Base-by-base conservation (phyloP, 148 eudicot genomes). In the Diospyros lotus region DNA sequence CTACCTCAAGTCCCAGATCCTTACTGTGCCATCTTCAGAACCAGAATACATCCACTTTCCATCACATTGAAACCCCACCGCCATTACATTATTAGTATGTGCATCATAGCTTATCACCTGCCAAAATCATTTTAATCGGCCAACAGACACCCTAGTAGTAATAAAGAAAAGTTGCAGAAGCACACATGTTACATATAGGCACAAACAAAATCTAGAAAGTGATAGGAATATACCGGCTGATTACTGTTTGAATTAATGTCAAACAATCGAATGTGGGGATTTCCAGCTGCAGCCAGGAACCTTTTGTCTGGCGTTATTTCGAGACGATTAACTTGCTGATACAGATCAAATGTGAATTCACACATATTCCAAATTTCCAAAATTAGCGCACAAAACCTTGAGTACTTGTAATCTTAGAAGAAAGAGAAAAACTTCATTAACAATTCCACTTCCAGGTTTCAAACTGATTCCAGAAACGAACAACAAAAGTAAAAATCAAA, bases 31-130 rank as follows among this genome's bases (percentile, higher is more conserved):
- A 80, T 95, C 98, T 81, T 95, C 99, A 46, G 99, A 95, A 80
- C 99, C 99, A 18, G 99, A 93, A 79, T 95, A 95, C 99, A 95
- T 95, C 99, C 98, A 93, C 69, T 85, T 87, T 71, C 98, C 97
- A 84, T 93, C 94, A 82, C 94, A 87, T n/a, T 86, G 91, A 78
- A 95, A 95, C 79, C 99, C 99, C 78, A 95, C 94, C 68, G 99
- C 99, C 96, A 89, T 92, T 63, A 95, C 99, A 84, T 95, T 95
- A 84, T 84, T 91, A 6, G 94, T 93, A 83, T 95, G 99, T 51
- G 99, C 88, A 74, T 95, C 99, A 82, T 88, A 95, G 85, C 97
- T 95, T 94, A 85, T 87, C 76, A 92, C 92, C 98, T 94, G 89
- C 72, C 84, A 83, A 66, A 15, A 15, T 55, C 28, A 40, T 54